Base-by-base conservation (phyloP, 345 rosid genomes). In the Microthlaspi erraticum region DNA sequence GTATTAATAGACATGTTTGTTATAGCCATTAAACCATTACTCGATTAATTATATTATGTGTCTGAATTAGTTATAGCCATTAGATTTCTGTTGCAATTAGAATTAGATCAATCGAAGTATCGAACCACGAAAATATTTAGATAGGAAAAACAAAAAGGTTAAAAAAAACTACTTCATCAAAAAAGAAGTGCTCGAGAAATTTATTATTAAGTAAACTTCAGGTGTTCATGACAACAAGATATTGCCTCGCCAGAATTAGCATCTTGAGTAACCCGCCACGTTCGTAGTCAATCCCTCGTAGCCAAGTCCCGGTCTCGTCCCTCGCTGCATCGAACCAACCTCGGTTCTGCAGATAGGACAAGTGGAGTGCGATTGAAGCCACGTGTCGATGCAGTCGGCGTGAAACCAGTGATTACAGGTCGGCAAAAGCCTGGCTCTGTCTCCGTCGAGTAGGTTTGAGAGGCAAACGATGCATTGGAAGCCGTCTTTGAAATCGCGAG, bases 391-490 rank as follows among this genome's bases (percentile, higher is more conserved):
- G 58, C 95, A 92, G 11, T 86, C 90, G 5, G 83, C 85, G 23
- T 90, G 98, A 66, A 92, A 92, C 1, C 87, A 83, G 14, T 92
- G 98, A 43, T 76, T 86, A 43, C 96, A 92, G 26, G 79, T 81
- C 0, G 96, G 87, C 29, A 92, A 68, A 45, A 80, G 18, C 75
- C 91, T 85, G 1, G 87, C 84, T 70, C 57, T 83, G 44, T 92
- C 98, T 10, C 88, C 87, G 37, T 83, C 80, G 1, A 64, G 80
- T 11, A 89, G 80, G 63, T 92, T 87, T 26, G 79, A 88, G 58
- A 89, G 73, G 53, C 98, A 92, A 72, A 92, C 89, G 0, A 91
- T 88, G 46, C 98, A 85, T 70, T 85, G 86, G 5, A 79, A 63
- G 2, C 85, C 79, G 9, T 86, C 85, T 69, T 74, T 81, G 70